These are phyloP conservation scores for Lyophyllum decastes DNA, from an alignment of 768 basidiomycete species.

Conservation along the genomic window DNA sequence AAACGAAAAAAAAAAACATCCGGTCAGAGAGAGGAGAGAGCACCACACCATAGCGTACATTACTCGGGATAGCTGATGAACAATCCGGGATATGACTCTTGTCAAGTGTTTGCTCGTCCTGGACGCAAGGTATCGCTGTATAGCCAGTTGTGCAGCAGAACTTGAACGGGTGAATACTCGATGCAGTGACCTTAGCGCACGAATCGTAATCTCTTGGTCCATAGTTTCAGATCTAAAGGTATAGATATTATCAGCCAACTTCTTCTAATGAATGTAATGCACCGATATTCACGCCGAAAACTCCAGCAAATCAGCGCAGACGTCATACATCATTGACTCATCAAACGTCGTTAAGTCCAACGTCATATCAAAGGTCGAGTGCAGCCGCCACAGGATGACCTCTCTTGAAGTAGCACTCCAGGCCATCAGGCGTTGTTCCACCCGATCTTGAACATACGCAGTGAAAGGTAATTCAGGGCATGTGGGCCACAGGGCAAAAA, in stretches of 20 bases:
- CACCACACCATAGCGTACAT: too few relatives aligned
- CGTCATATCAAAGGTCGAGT: constrained; percentile 4
- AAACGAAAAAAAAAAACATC: too few relatives aligned
- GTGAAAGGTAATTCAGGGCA: constrained; percentile 3
- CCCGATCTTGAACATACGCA: neutral
- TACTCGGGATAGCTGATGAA: neutral
- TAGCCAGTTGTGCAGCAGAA: neutral
- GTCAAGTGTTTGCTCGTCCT: neutral
- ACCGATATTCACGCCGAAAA: constrained; percentile 5
- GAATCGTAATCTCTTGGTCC: constrained; percentile 1
- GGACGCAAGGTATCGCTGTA: neutral
- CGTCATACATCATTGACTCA: constrained; percentile 9
- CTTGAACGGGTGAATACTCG: neutral
- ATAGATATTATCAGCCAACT: neutral
- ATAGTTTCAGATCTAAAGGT: constrained; percentile 4
- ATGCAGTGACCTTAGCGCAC: constrained; percentile 1
- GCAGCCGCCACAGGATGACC: too few relatives aligned
- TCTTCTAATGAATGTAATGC: too few relatives aligned
- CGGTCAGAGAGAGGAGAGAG: too few relatives aligned
- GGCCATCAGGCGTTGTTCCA: neutral
- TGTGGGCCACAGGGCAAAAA: constrained; percentile 8
- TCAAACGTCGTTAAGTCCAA: constrained; percentile 2
- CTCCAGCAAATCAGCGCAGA: constrained; percentile 10
- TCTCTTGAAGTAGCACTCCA: neutral
- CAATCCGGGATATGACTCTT: constrained; percentile 4